phyloP scores from a whole-genome alignment of 1,284 basidiomycete species.

The Inonotus hispidus region DNA sequence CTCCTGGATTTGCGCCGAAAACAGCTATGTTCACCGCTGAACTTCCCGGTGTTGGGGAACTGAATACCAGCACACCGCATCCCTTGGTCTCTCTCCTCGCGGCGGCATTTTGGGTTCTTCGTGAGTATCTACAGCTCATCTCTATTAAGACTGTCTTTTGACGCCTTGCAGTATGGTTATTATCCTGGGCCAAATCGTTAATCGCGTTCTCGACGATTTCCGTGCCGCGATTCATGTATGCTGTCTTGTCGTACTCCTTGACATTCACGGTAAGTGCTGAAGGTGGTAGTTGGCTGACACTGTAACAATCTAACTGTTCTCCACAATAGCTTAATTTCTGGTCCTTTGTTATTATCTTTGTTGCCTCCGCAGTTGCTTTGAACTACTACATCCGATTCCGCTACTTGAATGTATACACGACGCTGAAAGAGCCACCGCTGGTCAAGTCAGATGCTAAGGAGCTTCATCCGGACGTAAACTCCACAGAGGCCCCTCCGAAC shows the following conservation, averaged over 20 bases:
- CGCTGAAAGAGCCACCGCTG: constrained; percentile 81
- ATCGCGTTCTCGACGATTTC: constrained; percentile 78
- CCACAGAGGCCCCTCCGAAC: constrained; percentile 61
- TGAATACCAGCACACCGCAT: constrained; percentile 27
- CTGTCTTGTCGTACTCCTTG: constrained; percentile 82
- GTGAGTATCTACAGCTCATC: constrained; percentile 39
- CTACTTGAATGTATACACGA: constrained; percentile 72
- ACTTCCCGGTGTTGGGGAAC: not conserved
- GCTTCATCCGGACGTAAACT: constrained; percentile 84
- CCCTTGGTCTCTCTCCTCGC: constrained; percentile 72
- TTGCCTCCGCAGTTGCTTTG: constrained; percentile 56
- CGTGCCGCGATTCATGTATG: constrained; percentile 70
- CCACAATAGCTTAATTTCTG: constrained; percentile 74
- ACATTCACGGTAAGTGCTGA: constrained; percentile 63
- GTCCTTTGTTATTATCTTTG: constrained; percentile 76
- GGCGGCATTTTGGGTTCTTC: constrained; percentile 79
- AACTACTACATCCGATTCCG: constrained; percentile 85
- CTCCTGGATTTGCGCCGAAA: not conserved
- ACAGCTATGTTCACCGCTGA: not conserved
- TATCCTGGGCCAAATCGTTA: constrained; percentile 68
- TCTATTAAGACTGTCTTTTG: constrained; percentile 11
- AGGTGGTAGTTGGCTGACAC: not conserved
- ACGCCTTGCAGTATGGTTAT: constrained; percentile 59
- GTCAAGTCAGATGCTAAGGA: constrained; percentile 74
- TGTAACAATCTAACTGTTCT: not conserved